Evolutionary conservation across 2,329 filamentous ascomycete species (phyloP).

Genomic region (Xylaria sp.): DNA sequence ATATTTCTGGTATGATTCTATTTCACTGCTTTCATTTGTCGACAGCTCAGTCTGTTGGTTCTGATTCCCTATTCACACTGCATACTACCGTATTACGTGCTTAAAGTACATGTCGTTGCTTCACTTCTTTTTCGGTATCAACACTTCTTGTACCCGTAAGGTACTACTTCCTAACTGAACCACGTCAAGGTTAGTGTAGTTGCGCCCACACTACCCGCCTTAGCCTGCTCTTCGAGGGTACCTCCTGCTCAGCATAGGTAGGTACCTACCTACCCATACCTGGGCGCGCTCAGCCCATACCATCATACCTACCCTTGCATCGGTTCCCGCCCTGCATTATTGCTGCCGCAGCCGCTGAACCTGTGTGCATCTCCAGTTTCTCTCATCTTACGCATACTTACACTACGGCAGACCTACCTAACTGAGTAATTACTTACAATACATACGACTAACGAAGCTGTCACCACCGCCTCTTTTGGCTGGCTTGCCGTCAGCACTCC

Average conservation of each 20-base stretch:
- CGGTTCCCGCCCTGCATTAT: conserved; percentile 42
- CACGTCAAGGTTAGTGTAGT: neutral
- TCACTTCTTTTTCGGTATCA: neutral
- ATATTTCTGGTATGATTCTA: conserved; percentile 23
- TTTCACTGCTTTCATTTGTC: conserved; percentile 29
- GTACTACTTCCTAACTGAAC: neutral
- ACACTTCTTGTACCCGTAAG: neutral
- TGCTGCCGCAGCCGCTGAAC: conserved; percentile 39
- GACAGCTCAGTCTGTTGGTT: conserved; percentile 2
- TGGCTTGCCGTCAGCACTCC: conserved; percentile 30
- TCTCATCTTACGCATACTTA: conserved; percentile 31
- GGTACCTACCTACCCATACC: neutral
- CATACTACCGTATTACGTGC: neutral
- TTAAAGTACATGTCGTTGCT: neutral
- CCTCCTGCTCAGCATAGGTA: neutral
- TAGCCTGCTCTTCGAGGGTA: neutral
- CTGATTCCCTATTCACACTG: neutral
- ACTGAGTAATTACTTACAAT: conserved; percentile 17
- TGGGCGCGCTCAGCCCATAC: conserved; percentile 13
- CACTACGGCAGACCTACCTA: conserved; percentile 15
- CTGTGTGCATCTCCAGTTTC: conserved; percentile 39
- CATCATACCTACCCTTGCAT: conserved; percentile 43
- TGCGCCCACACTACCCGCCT: neutral
- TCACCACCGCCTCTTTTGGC: conserved; percentile 34
- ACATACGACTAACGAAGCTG: conserved; percentile 24